Evolutionary conservation across 768 basidiomycete species (phyloP).

Genomic region (Podaxis sp.): DNA sequence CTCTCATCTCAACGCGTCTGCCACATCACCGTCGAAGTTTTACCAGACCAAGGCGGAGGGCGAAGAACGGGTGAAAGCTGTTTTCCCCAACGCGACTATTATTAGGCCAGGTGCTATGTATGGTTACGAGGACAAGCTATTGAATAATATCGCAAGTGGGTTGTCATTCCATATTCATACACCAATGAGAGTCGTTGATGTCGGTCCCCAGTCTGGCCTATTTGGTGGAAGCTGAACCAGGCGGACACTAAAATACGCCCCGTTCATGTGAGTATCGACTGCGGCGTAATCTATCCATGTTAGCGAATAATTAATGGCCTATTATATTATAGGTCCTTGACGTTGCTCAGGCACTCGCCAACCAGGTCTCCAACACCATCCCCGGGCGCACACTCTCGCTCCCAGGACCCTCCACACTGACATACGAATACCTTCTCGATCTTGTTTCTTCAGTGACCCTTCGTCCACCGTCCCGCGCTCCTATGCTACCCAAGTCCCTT

Average conservation of each 20-base stretch:
- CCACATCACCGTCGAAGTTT: slow-evolving; percentile 74
- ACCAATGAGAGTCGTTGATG: slow-evolving; percentile 12
- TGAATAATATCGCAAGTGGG: slow-evolving; percentile 91
- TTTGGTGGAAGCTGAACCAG: slow-evolving; percentile 93
- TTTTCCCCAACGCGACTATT: slow-evolving; percentile 85
- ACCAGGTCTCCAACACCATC: slow-evolving; percentile 64
- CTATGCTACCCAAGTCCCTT: slow-evolving; percentile 72
- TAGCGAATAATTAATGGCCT: slow-evolving; percentile 19
- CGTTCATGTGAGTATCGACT: slow-evolving; percentile 68
- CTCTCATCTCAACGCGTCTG: slow-evolving; percentile 90
- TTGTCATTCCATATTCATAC: slow-evolving; percentile 12
- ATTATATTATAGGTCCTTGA: slow-evolving; percentile 69
- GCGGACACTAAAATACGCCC: slow-evolving; percentile 87
- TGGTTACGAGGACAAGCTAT: slow-evolving; percentile 93
- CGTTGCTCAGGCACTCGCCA: slow-evolving; percentile 89
- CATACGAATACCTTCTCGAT: slow-evolving; percentile 77
- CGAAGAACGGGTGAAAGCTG: slow-evolving; percentile 81
- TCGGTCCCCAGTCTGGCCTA: slow-evolving; percentile 69
- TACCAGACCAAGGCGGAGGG: slow-evolving; percentile 91
- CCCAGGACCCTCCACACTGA: slow-evolving; percentile 86
- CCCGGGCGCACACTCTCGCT: slow-evolving; percentile 72
- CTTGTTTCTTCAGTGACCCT: slow-evolving; percentile 82
- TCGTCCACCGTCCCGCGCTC: slow-evolving; percentile 67
- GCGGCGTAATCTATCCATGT: slow-evolving; percentile 13
- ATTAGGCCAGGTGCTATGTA: slow-evolving; percentile 83